Evolutionary conservation across 257 asterid genomes (phyloP).

Genomic region (Misopates orontium): DNA sequence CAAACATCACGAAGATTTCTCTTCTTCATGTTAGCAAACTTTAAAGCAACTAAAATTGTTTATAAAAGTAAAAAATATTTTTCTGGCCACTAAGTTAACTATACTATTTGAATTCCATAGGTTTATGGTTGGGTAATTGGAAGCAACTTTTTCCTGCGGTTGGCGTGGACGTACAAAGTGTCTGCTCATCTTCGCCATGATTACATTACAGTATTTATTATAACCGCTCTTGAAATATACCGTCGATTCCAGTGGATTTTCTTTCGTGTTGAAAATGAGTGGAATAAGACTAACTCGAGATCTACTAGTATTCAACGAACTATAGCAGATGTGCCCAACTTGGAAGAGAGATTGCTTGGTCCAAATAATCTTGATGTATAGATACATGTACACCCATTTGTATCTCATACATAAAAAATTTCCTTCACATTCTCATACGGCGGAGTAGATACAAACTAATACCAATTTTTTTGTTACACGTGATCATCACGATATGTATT

Average conservation of each 20-base stretch:
- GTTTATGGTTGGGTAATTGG: slow-evolving; percentile 85
- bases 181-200: slow-evolving; percentile 97
- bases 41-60: too few species aligned
- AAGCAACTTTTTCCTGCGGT: slow-evolving; percentile 80
- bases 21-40: too few species aligned
- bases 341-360: slow-evolving; percentile 66
- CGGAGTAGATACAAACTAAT: too few species aligned
- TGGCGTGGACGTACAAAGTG: slow-evolving; percentile 95
- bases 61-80: too few species aligned
- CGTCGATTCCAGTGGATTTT: slow-evolving; percentile 95
- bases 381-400: slow-evolving; percentile 22
- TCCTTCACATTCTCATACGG: slow-evolving; percentile 24
- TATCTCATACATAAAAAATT: neutral
- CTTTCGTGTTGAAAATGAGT: slow-evolving; percentile 93
- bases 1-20: too few species aligned
- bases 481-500: slow-evolving; percentile 1
- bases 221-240: slow-evolving; percentile 73
- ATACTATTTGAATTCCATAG: slow-evolving; percentile 40
- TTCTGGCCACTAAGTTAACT: too few species aligned
- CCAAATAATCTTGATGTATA: slow-evolving; percentile 64
- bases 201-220: slow-evolving; percentile 69
- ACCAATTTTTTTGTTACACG: too few species aligned
- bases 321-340: slow-evolving; percentile 47
- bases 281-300: slow-evolving; percentile 67
- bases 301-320: slow-evolving; percentile 47